Conservation (phyloP, 371 early-diverging fungal genomes). For the Entomophthora muscae region DNA sequence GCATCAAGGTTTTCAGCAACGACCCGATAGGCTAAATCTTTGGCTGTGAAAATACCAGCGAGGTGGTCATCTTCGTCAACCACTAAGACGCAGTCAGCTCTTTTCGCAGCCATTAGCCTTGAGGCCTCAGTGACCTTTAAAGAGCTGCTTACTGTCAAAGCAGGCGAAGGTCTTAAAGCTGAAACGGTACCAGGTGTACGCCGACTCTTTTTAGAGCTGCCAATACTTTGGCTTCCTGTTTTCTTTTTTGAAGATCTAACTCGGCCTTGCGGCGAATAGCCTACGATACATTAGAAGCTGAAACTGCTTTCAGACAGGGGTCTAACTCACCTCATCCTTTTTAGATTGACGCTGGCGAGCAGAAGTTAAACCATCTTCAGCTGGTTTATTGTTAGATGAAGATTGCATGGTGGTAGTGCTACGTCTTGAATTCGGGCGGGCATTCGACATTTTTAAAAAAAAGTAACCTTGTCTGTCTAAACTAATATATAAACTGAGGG, state of each 20-base stretch:
- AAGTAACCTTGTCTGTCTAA: too few relatives aligned
- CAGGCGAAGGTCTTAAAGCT: constrained; percentile 65
- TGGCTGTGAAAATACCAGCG: constrained; percentile 83
- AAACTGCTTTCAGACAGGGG: not conserved
- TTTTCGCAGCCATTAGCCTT: constrained; percentile 94
- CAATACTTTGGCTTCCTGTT: constrained; percentile 11
- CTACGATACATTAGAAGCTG: not conserved
- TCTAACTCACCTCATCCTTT: constrained; percentile 21
- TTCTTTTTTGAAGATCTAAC: constrained; percentile 7
- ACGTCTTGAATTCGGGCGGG: constrained; percentile 7
- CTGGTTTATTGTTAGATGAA: not conserved
- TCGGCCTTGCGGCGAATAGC: constrained; percentile 9
- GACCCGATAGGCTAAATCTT: constrained; percentile 66
- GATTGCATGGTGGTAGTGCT: not conserved
- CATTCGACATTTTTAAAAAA: too few relatives aligned
- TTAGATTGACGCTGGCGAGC: constrained; percentile 26
- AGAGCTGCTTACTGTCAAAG: constrained; percentile 75
- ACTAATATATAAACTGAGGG: too few relatives aligned
- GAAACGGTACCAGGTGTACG: constrained; percentile 52
- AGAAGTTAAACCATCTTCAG: constrained; percentile 4
- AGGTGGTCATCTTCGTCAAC: constrained; percentile 82
- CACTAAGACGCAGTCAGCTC: constrained; percentile 84
- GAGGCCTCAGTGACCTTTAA: constrained; percentile 82
- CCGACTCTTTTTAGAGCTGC: constrained; percentile 11
- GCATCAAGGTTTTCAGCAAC: constrained; percentile 72